These are phyloP conservation scores for Bjerkandera adusta DNA, from an alignment of 1,284 basidiomycete species.

Conservation along the genomic window DNA sequence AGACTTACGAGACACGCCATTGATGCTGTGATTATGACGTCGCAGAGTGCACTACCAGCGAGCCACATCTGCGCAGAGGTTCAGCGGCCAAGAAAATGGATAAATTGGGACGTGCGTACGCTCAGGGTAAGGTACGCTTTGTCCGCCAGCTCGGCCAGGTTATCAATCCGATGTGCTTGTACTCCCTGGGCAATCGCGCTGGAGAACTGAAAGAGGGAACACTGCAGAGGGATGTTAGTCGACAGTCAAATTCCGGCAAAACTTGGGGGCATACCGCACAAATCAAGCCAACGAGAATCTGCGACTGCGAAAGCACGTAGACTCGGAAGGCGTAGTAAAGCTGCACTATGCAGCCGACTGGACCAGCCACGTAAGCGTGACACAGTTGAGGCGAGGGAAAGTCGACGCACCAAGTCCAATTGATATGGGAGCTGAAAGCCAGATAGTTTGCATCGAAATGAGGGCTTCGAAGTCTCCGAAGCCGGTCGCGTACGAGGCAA, in stretches of 20 bases:
- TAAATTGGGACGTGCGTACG: too few species aligned
- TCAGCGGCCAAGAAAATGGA: constrained; percentile 2
- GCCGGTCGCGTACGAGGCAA: constrained; percentile 23
- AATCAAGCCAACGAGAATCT: constrained; percentile 7
- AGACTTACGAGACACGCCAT: constrained; percentile 25
- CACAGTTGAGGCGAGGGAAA: too few species aligned
- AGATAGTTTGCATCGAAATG: constrained; percentile 21
- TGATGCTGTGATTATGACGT: constrained; percentile 25
- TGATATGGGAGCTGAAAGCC: constrained; percentile 27
- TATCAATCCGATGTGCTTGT: background rate
- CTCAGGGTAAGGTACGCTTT: too few species aligned
- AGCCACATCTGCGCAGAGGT: constrained; percentile 24
- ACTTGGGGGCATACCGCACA: constrained; percentile 9
- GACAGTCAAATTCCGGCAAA: too few species aligned
- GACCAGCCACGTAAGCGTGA: background rate
- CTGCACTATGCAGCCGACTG: constrained; percentile 27
- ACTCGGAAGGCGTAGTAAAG: constrained; percentile 30
- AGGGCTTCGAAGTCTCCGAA: constrained; percentile 25
- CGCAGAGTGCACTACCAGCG: constrained; percentile 26
- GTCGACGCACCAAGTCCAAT: constrained; percentile 24
- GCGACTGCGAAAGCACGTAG: constrained; percentile 17
- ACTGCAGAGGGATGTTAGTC: too few species aligned
- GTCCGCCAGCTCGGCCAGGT: too few species aligned
- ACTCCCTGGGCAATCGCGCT: too few species aligned
- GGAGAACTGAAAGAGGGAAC: background rate